These are phyloP conservation scores for Globisporangium alternatum DNA, from an alignment of 352 stramenopile genomes.

Conservation along the genomic window DNA sequence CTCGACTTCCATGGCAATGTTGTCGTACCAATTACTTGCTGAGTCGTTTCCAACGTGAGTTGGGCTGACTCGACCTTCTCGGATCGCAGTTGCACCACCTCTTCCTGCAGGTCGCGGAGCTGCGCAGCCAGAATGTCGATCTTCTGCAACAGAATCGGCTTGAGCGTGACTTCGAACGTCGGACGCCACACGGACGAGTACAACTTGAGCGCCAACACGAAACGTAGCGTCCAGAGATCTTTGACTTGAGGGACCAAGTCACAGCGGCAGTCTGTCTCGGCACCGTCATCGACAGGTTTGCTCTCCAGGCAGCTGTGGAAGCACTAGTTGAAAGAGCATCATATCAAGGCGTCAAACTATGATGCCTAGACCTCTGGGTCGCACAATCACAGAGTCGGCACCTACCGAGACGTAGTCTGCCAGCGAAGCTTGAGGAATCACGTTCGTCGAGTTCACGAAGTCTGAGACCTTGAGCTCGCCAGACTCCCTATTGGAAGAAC, in stretches of 20 bases:
- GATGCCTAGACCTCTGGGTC: no score
- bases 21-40: no score
- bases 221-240: not conserved
- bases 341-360: no score
- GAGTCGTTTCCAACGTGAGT: no score
- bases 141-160: not conserved
- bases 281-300: not conserved
- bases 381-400: not conserved
- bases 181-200: constrained; percentile 5
- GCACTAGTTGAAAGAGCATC: no score
- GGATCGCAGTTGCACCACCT: not conserved
- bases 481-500: not conserved
- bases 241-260: not conserved
- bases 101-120: constrained; percentile 12
- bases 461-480: not conserved
- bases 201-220: not conserved
- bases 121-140: constrained; percentile 12
- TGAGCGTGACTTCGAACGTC: constrained; percentile 5
- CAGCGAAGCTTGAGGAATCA: constrained; percentile 1
- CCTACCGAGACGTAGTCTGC: constrained; percentile 8
- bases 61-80: no score
- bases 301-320: constrained; percentile 7
- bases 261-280: not conserved
- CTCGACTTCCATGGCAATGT: no score
- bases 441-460: constrained; percentile 4